Conservation (phyloP, 192 early-diverging fungal species). For the Backusella luteola region DNA sequence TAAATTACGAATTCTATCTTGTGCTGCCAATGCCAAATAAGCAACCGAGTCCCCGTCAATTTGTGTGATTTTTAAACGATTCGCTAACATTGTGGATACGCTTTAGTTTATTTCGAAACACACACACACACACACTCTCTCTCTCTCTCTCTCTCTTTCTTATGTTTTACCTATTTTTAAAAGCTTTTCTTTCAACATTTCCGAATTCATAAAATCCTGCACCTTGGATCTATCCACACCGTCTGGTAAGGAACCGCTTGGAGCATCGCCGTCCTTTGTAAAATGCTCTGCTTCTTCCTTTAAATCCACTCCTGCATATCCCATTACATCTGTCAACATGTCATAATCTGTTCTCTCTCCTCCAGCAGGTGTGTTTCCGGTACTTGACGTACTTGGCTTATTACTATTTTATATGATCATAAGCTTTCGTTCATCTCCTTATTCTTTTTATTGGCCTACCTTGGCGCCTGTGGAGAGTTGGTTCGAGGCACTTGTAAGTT, state of each 20-base stretch:
- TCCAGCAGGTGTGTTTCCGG: slow-evolving; percentile 12
- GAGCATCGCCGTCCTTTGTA: slow-evolving; percentile 33
- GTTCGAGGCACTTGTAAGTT: slow-evolving; percentile 30
- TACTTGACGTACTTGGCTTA: slow-evolving; percentile 17
- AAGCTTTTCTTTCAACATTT: slow-evolving; percentile 33
- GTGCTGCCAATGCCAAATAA: slow-evolving; percentile 67
- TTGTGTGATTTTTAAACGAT: slow-evolving; percentile 28
- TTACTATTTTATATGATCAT: neutral
- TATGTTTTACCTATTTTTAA: slow-evolving; percentile 41
- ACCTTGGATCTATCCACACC: slow-evolving; percentile 38
- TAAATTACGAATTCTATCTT: slow-evolving; percentile 62
- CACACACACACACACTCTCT: no score
- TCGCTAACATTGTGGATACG: slow-evolving; percentile 23
- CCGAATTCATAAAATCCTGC: slow-evolving; percentile 51
- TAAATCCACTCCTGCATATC: slow-evolving; percentile 76
- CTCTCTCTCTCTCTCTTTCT: neutral
- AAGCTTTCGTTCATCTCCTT: neutral
- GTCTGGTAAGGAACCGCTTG: slow-evolving; percentile 11
- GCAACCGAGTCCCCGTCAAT: slow-evolving; percentile 61
- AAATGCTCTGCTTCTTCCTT: slow-evolving; percentile 45
- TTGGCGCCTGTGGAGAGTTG: neutral
- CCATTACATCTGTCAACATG: slow-evolving; percentile 73
- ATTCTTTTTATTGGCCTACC: neutral
- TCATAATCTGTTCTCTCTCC: slow-evolving; percentile 48
- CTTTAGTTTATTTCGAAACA: neutral